Base-by-base conservation (phyloP, 169 alveolate species). In the Amoebophrya sp. region DNA sequence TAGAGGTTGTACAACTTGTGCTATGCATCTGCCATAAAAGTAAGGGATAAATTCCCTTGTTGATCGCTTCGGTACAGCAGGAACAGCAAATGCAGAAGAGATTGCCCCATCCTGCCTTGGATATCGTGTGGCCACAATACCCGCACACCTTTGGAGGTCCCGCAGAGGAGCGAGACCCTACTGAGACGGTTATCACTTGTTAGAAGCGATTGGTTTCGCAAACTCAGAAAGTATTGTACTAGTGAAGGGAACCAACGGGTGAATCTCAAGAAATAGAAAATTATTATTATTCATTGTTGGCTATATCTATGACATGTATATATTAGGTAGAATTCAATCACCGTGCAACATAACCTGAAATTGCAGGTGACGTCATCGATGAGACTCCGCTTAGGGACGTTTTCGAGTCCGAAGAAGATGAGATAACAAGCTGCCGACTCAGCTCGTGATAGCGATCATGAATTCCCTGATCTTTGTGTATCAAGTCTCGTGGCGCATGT, bases 31-130 rank as follows among this genome's bases (percentile, higher is more conserved):
- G n/a, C n/a, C n/a, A n/a, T n/a, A n/a, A n/a, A n/a, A 65, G 26
- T 0, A 65, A 36, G 38, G 83, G 83, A 36, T 65, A 65, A 29
- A 65, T 36, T 1, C 26, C 26, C n/a, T 26, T 6, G 38, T 29
- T 0, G 2, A 65, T 26, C 33, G 83, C 83, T 65, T 65, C 83
- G 10, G 83, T 65, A 1, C 39, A 26, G 83, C 33, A 65, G 2
- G 33, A 6, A 36, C 83, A 65, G 26, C 12, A 6, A 29, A 65
- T 1, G 33, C 83, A 65, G 83, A 65, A 65, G 36, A 36, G 38
- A 26, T 18, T 65, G 83, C 83, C 83, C 83, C 83, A 65, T 10
- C 83, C 83, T 6, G 83, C 83, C 83, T 26, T 65, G 36, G 83
- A 65, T 36, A 65, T 0, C 26, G 18, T 26, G 83, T 0, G n/a